phyloP scores from a whole-genome alignment of 768 basidiomycete genomes.

The Ramaria rubella region DNA sequence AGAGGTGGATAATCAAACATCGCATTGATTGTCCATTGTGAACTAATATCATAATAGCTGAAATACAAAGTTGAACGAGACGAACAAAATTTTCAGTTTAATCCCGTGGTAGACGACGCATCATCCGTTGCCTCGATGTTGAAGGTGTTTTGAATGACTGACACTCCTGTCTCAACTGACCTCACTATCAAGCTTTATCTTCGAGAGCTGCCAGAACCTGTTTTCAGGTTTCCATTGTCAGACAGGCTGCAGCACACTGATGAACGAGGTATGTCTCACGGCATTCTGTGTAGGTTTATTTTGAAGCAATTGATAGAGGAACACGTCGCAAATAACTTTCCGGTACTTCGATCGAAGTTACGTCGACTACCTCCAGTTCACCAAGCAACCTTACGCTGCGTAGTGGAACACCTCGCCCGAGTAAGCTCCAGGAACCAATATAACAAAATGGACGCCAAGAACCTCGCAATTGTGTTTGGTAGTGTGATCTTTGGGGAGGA shows the following conservation, averaged over 20 bases:
- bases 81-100: constrained; percentile 69
- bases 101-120: constrained; percentile 65
- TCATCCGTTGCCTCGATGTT: constrained; percentile 78
- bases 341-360: constrained; percentile 79
- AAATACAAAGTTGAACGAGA: constrained; percentile 84
- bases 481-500: constrained; percentile 89
- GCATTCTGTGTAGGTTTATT: neutral
- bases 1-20: constrained; percentile 44
- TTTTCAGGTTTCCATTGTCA: constrained; percentile 73
- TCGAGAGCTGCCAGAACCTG: constrained; percentile 82
- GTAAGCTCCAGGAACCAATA: constrained; percentile 58
- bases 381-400: constrained; percentile 71
- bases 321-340: constrained; percentile 64
- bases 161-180: neutral
- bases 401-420: constrained; percentile 77
- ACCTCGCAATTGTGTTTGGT: constrained; percentile 86
- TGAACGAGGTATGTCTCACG: constrained; percentile 48
- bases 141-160: constrained; percentile 47
- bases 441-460: constrained; percentile 94
- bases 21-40: neutral
- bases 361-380: constrained; percentile 78
- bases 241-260: constrained; percentile 81
- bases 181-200: constrained; percentile 53
- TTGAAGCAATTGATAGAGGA: constrained; percentile 41
- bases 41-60: constrained; percentile 39